Evolutionary conservation across 2,329 filamentous ascomycete genomes (phyloP), one percentile per base, ranked within the genome.

Genomic region (Xylariaceae sp.): DNA sequence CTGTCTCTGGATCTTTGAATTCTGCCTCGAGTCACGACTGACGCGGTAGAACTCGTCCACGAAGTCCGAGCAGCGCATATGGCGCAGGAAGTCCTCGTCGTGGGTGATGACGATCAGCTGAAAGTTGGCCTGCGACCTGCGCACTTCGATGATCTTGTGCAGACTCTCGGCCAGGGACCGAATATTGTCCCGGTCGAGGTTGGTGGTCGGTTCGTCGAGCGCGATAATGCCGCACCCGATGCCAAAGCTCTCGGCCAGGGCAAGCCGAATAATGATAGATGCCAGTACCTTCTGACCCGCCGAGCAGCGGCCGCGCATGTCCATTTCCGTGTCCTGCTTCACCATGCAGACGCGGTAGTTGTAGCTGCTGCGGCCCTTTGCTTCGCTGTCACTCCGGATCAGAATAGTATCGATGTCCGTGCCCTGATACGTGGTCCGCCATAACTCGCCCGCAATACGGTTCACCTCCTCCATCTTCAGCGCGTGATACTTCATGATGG

Each of bases 391-490:
- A 15, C 90, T 95, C 31, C 87, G 85, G 66, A 98, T 97, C 58
- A 94, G 78, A 60, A 98, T 95, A 1, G 87, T 93, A 69, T 98
- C 93, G 41, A 98, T 90, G 59, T 98, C 93, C 1, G 91, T 97
- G 50, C 93, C 93, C 61, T 94, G 88, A 66, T 98, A 98, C 2
- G 93, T 96, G 59, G 83, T 86, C 65, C 88, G 87, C 93, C 93
- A 98, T n/a, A 98, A 77, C 63, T 98, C 93, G 50, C 87, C 88
- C 38, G 94, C 85, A 63, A 96, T 96, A 42, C 82, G 79, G 65
- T 98, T 98, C 63, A 98, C 91, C 63, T 98, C 90, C 54, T 93
- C 87, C 93, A 98, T 98, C 72, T 98, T 98, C 60, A 95, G 71
- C 22, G 84, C 78, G 68, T 98, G 93, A 60, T 91, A 98, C 57